Conservation (phyloP, 1,139 yeast genomes). For the Blastobotrys persicus region DNA sequence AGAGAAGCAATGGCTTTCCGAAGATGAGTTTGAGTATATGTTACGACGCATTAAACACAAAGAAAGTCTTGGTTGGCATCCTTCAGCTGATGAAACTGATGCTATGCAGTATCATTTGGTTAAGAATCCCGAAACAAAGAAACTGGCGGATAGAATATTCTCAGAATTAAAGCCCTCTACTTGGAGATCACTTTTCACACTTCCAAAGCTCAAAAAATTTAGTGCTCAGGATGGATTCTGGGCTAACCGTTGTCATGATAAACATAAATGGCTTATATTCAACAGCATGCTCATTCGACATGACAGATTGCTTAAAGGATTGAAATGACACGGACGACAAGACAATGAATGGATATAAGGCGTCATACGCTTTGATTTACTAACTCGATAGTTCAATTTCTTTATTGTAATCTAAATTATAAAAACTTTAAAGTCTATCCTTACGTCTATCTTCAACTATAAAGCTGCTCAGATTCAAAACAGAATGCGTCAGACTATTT, state of each 20-base stretch:
- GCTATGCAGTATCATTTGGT: conserved; percentile 7
- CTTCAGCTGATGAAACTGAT: conserved; percentile 12
- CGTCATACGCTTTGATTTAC: no score
- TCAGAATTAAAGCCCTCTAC: neutral
- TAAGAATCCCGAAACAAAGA: neutral
- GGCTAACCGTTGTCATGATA: conserved; percentile 12
- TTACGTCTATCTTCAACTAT: no score
- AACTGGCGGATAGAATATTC: conserved; percentile 6
- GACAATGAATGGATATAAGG: no score
- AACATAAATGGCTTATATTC: conserved; percentile 14
- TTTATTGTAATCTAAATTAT: no score
- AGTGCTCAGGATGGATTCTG: conserved; percentile 2
- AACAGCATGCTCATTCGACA: conserved; percentile 15
- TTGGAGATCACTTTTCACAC: conserved; percentile 2
- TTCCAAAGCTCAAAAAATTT: neutral
- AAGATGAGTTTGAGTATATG: neutral
- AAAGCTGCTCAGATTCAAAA: no score
- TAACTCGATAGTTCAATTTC: no score
- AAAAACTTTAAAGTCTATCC: no score
- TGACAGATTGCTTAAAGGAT: conserved; percentile 10
- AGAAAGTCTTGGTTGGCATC: conserved; percentile 13
- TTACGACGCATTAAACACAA: conserved; percentile 11
- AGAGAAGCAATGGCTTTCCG: neutral
- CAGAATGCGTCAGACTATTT: no score
- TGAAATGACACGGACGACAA: no score